phyloP scores from a whole-genome alignment of 768 basidiomycete species.

The Macrolepiota fuliginosa region DNA sequence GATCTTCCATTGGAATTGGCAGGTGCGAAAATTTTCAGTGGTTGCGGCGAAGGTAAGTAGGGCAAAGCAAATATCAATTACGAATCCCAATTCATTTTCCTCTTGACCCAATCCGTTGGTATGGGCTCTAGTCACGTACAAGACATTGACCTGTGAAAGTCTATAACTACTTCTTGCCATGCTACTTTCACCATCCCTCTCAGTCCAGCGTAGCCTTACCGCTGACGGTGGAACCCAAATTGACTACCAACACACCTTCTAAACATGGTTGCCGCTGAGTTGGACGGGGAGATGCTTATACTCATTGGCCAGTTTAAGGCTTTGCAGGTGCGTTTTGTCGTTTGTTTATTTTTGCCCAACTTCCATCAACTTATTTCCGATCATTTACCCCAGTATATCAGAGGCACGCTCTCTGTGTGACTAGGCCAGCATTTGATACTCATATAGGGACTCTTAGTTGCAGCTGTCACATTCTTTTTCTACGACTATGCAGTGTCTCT shows the following conservation, averaged over 20 bases:
- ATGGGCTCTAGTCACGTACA: background rate
- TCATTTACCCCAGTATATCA: background rate
- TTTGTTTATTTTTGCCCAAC: background rate
- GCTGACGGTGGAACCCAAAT: background rate
- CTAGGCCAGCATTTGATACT: background rate
- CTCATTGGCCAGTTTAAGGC: background rate
- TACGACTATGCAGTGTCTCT: background rate
- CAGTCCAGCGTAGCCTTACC: too few species aligned
- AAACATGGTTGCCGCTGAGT: background rate
- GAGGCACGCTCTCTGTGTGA: background rate
- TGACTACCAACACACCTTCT: background rate
- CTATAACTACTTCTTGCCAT: background rate
- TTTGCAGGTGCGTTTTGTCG: background rate
- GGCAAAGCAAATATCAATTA: background rate
- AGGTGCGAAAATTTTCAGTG: background rate
- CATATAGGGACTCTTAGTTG: background rate
- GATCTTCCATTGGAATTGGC: background rate
- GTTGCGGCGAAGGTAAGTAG: background rate
- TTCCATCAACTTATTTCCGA: background rate
- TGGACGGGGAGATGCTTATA: background rate
- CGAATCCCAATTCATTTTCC: background rate
- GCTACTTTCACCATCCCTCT: background rate
- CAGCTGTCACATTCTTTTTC: background rate
- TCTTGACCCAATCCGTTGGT: background rate
- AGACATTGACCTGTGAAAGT: background rate